These are phyloP conservation scores for Aspergillus pseudotamarii DNA, from an alignment of 2,329 filamentous ascomycete species.

Conservation along the genomic window DNA sequence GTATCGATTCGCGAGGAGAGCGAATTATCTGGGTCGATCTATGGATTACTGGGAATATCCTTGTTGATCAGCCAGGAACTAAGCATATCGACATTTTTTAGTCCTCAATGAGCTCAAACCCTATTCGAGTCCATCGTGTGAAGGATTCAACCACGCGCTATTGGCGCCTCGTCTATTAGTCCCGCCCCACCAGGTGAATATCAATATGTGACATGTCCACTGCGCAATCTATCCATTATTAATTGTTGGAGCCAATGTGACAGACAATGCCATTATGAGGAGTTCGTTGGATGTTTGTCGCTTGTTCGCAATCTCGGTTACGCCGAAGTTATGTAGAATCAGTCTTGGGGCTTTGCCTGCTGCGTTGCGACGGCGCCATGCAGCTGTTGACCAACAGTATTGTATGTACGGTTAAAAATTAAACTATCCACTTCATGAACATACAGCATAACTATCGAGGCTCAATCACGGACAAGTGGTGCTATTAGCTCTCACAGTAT, in stretches of 20 bases:
- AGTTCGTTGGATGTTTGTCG: background rate
- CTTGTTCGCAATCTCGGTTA: background rate
- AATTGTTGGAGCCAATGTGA: background rate
- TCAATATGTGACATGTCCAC: constrained; percentile 4
- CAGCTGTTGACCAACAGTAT: background rate
- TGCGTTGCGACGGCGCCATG: background rate
- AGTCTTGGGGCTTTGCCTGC: background rate
- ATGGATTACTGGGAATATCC: background rate
- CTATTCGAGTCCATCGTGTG: background rate
- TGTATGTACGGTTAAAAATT: too few species aligned
- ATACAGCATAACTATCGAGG: background rate
- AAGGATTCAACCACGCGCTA: constrained; percentile 1
- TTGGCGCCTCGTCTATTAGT: constrained; percentile 1
- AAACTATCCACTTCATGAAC: background rate
- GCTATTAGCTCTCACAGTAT: background rate
- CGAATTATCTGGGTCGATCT: background rate
- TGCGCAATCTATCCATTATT: background rate
- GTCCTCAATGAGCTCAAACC: background rate
- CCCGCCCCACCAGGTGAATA: background rate
- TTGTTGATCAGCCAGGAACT: background rate
- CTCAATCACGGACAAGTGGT: background rate
- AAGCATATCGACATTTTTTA: background rate
- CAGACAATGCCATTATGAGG: constrained; percentile 1
- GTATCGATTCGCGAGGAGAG: background rate
- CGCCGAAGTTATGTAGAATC: background rate